Evolutionary conservation across 129 eudicot species (phyloP).

Genomic region (Scalesia atractyloides): DNA sequence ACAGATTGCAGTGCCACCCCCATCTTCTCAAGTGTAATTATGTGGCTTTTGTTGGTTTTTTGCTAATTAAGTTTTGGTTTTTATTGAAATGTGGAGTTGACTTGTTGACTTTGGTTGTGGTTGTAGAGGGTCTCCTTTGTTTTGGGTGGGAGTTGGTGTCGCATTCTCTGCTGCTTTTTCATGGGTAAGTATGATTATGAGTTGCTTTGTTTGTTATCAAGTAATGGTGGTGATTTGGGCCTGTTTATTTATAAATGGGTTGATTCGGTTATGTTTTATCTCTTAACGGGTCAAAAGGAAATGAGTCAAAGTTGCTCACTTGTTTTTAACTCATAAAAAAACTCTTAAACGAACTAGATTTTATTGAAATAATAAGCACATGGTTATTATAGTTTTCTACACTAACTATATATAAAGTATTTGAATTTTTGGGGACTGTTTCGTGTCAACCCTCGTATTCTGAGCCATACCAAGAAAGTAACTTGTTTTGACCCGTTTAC

Average conservation of each 20-base stretch:
- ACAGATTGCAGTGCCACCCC: conserved; percentile 63
- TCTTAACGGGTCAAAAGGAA: background rate
- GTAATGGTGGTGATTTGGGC: conserved; percentile 5
- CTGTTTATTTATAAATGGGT: background rate
- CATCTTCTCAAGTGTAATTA: conserved; percentile 83
- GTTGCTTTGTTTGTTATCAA: conserved; percentile 8
- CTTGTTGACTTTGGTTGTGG: conserved; percentile 24
- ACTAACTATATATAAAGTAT: background rate
- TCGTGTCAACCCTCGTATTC: background rate
- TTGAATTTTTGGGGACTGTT: background rate
- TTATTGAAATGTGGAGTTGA: conserved; percentile 16
- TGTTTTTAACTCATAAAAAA: background rate
- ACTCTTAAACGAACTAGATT: background rate
- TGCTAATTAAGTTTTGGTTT: background rate
- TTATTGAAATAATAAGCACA: too few species aligned
- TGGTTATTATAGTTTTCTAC: background rate
- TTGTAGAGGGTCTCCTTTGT: conserved; percentile 85
- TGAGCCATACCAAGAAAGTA: background rate
- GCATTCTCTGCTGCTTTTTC: conserved; percentile 87
- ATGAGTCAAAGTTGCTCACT: background rate
- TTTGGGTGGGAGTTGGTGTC: conserved; percentile 98
- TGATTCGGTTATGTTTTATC: conserved; percentile 9
- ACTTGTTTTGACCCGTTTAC: background rate
- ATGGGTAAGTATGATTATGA: conserved; percentile 53
- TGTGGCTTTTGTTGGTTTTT: background rate